Conservation (phyloP, 140 eudicot species). For the Artemisia princeps region DNA sequence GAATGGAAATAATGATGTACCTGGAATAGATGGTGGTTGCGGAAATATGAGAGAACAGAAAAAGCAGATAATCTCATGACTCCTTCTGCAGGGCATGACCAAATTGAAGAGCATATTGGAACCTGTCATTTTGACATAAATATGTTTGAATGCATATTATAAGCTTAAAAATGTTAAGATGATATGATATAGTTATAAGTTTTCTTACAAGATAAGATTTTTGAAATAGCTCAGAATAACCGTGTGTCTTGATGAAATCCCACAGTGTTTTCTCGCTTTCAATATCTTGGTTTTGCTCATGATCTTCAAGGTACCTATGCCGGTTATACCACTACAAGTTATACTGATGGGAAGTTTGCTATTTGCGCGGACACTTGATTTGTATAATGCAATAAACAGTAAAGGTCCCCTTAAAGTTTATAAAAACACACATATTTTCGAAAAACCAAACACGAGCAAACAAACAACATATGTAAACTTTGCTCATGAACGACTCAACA, state of each 20-base stretch:
- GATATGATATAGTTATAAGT: not conserved
- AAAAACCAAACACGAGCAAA: too few species aligned
- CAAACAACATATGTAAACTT: too few species aligned
- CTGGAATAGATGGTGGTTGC: constrained; percentile 88
- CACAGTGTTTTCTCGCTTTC: constrained; percentile 67
- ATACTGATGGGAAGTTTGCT: not conserved
- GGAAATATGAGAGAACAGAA: constrained; percentile 72
- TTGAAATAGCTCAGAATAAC: constrained; percentile 82
- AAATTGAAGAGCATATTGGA: constrained; percentile 80
- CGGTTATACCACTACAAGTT: not conserved
- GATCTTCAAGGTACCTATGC: constrained; percentile 74
- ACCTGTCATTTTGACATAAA: constrained; percentile 28
- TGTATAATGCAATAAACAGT: not conserved
- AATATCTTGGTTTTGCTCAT: constrained; percentile 63
- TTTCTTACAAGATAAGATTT: constrained; percentile 76
- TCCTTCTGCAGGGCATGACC: constrained; percentile 90
- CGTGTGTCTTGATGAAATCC: constrained; percentile 60
- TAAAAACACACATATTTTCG: too few species aligned
- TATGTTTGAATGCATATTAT: not conserved
- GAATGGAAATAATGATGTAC: constrained; percentile 24
- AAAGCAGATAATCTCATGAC: constrained; percentile 85
- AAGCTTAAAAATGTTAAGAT: not conserved
- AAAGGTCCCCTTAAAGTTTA: too few species aligned
- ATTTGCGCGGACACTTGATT: not conserved
- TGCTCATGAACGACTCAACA: too few species aligned